Evolutionary conservation across 305 asterid species (phyloP), one percentile per base, ranked within the genome.

Genomic region (Galium porrigens): DNA sequence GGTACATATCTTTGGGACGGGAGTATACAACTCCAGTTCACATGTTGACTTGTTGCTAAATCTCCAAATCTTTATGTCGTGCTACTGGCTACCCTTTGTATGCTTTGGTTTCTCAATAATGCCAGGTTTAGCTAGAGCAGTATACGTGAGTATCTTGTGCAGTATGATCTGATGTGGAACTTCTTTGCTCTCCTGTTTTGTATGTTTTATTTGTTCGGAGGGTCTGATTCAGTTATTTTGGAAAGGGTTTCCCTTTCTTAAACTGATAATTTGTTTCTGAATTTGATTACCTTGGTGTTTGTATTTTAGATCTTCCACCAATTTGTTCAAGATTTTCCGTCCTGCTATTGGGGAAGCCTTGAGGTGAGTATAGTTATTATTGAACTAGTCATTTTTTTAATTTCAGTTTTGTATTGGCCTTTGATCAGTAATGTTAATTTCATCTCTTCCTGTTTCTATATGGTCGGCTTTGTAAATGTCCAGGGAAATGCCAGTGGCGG

Each of bases 401-500:
- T 0, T 27, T 27, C 1, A 44, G 29, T 65, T 20, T 39, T n/a
- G 37, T 32, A 25, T 60, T 22, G n/a, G n/a, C 15, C 32, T 48
- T 66, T 48, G 46, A 71, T 67, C 69, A 58, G 58, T 68, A 63
- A 71, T 59, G 32, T 57, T 67, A 53, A 67, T 64, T 64, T 59
- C 68, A 68, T 48, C 58, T 30, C 44, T 49, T 63, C 42, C 15
- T 63, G 32, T 48, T 18, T n/a, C 27, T 48, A 0, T 67, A 12
- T 77, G 58, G 56, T 32, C 59, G 53, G 53, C 72, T 63, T 67
- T 80, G 69, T 63, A 63, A 60, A 73, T 81, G 11, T 74, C 71
- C 79, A 92, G 99, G 94, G 99, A 92, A 85, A 89, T 92, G 99
- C 69, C 95, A 56, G 72, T 83, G 57, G 72, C 84, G 70, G 99